phyloP scores from a whole-genome alignment of 1,284 basidiomycete species.

The Xerocomus cyaneibrunnescens region DNA sequence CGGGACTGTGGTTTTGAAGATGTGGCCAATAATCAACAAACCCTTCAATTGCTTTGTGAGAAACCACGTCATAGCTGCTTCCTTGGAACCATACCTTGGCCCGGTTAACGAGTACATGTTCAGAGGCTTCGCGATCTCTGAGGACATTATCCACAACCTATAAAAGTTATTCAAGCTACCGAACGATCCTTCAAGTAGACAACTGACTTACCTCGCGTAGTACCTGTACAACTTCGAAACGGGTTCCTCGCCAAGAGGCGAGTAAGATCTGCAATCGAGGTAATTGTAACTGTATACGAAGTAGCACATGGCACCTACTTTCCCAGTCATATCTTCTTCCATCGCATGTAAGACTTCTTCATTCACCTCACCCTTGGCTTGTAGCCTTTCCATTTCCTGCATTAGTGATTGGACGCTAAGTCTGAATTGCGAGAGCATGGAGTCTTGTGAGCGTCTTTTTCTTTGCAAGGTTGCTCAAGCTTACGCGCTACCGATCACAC shows the following conservation, averaged over 20 bases:
- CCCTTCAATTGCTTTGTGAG: constrained; percentile 48
- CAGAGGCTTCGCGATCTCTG: constrained; percentile 71
- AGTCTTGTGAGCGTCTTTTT: not conserved
- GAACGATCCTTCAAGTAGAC: not conserved
- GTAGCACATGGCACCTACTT: constrained; percentile 43
- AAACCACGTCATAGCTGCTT: not conserved
- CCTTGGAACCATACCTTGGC: constrained; percentile 61
- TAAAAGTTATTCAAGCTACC: constrained; percentile 1
- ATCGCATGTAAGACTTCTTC: constrained; percentile 85
- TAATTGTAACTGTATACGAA: not conserved
- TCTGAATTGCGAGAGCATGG: constrained; percentile 8
- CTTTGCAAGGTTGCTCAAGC: constrained; percentile 38
- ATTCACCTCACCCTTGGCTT: constrained; percentile 82
- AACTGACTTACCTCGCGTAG: constrained; percentile 56
- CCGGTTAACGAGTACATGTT: constrained; percentile 70
- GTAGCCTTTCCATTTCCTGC: constrained; percentile 90
- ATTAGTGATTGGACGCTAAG: constrained; percentile 42
- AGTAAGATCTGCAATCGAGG: constrained; percentile 68
- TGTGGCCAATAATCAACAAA: constrained; percentile 77
- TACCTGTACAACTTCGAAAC: constrained; percentile 89
- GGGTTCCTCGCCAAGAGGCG: constrained; percentile 93
- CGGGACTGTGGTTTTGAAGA: constrained; percentile 81
- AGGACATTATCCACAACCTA: constrained; percentile 80
- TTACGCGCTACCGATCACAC: constrained; percentile 88
- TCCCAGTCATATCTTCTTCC: constrained; percentile 94